These are phyloP conservation scores for Suillus variegatus DNA, from an alignment of 768 basidiomycete genomes.

Conservation along the genomic window DNA sequence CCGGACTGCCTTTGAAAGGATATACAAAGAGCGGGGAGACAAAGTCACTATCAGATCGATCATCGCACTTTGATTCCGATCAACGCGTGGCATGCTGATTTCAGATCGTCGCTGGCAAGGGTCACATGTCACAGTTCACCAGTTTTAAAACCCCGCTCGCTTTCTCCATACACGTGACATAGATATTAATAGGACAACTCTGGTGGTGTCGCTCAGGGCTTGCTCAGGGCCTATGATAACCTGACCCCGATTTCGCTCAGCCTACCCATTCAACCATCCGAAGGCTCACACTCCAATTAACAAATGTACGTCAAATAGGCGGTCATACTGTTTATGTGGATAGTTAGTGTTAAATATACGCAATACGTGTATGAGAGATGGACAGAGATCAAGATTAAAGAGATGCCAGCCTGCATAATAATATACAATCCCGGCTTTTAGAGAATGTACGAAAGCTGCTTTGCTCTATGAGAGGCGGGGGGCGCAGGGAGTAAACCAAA, in stretches of 20 bases:
- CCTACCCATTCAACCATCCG: background rate
- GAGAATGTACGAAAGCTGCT: slow-evolving; percentile 2
- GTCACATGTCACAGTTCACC: no score
- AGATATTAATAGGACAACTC: no score
- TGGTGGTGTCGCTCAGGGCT: no score
- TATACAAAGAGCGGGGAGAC: background rate
- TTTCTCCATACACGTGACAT: no score
- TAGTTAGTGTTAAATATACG: slow-evolving; percentile 13
- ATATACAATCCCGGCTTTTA: slow-evolving; percentile 13
- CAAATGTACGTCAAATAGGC: background rate
- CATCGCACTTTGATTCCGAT: background rate
- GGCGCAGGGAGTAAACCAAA: background rate
- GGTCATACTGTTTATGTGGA: slow-evolving; percentile 1
- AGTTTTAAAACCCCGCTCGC: no score
- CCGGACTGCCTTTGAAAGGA: background rate
- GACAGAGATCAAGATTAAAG: slow-evolving; percentile 3
- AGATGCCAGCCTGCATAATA: slow-evolving; percentile 12
- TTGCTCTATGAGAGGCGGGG: background rate
- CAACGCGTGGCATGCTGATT: background rate
- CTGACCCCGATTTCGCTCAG: no score
- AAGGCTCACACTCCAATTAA: background rate
- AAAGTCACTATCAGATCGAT: background rate
- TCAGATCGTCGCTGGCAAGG: background rate
- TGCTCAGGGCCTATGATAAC: no score
- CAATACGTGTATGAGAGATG: slow-evolving; percentile 8